These are phyloP conservation scores for Dactylellina leptospora DNA, from an alignment of 2,329 filamentous ascomycete genomes.

Conservation along the genomic window DNA sequence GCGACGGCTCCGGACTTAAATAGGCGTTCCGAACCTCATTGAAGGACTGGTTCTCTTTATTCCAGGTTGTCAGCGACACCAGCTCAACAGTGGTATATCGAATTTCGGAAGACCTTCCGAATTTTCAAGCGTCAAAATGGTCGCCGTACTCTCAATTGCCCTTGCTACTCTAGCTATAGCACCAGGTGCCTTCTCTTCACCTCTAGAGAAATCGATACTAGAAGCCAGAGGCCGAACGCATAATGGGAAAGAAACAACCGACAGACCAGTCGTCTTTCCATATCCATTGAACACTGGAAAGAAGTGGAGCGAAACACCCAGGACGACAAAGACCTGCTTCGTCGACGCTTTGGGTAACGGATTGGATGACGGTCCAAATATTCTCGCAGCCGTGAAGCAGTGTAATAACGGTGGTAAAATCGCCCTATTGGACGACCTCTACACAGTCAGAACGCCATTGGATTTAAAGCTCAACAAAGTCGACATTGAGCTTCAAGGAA, in stretches of 20 bases:
- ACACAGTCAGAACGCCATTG: conserved; percentile 71
- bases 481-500: conserved; percentile 66
- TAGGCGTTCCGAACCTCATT: not conserved
- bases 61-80: no score
- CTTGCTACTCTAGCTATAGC: conserved; percentile 29
- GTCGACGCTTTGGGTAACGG: conserved; percentile 41
- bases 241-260: conserved; percentile 29
- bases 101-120: not conserved
- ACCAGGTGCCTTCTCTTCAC: conserved; percentile 30
- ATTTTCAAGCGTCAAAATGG: conserved; percentile 9
- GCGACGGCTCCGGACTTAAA: conserved; percentile 26
- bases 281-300: conserved; percentile 42
- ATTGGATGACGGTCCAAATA: conserved; percentile 64
- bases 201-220: conserved; percentile 11
- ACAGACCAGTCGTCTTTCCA: conserved; percentile 35
- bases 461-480: conserved; percentile 71
- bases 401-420: conserved; percentile 73
- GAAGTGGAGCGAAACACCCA: conserved; percentile 20
- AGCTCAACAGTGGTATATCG: no score
- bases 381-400: conserved; percentile 67
- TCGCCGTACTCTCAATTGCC: conserved; percentile 20
- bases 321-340: conserved; percentile 34
- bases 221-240: conserved; percentile 36
- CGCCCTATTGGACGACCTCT: conserved; percentile 67
- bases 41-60: not conserved